Evolutionary conservation across 768 basidiomycete genomes (phyloP).

Genomic region (Mycena polygramma): DNA sequence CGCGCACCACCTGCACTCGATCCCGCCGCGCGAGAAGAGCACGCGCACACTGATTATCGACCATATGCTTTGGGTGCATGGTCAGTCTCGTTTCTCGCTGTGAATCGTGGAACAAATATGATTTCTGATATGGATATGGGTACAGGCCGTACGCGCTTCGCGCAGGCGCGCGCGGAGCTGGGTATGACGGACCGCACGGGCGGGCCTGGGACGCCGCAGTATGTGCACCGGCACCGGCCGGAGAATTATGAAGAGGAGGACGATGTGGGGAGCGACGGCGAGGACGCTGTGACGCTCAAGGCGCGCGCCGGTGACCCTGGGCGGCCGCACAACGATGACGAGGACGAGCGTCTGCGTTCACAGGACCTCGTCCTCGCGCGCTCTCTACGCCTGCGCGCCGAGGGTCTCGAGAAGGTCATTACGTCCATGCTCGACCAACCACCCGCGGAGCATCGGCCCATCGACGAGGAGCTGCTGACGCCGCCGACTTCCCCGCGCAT

Average conservation of each 20-base stretch:
- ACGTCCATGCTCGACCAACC: constrained; percentile 86
- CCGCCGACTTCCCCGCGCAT: constrained; percentile 66
- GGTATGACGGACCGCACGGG: constrained; percentile 89
- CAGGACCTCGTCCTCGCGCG: constrained; percentile 77
- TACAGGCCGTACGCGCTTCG: constrained; percentile 79
- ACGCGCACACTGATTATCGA: constrained; percentile 90
- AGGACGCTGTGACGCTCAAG: constrained; percentile 65
- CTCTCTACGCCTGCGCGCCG: constrained; percentile 76
- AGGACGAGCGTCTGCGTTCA: constrained; percentile 65
- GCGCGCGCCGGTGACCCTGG: constrained; percentile 61
- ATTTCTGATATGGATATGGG: too few species aligned
- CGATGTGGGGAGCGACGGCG: constrained; percentile 74
- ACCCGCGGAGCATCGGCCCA: constrained; percentile 70
- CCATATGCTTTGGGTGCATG: constrained; percentile 89
- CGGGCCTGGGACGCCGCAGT: constrained; percentile 71
- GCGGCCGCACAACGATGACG: constrained; percentile 66
- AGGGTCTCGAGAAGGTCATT: constrained; percentile 87
- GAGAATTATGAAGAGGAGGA: constrained; percentile 86
- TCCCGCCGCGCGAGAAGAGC: constrained; percentile 90
- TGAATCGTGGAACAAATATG: too few species aligned
- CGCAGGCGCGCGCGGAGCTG: constrained; percentile 87
- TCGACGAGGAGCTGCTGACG: constrained; percentile 66
- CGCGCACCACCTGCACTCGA: constrained; percentile 89
- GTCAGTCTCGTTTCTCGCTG: constrained; percentile 40
- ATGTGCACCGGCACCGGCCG: constrained; percentile 73